Evolutionary conservation across 441 rosid species (phyloP), one percentile per base, ranked within the genome.

Genomic region (Erysimum cheiri): DNA sequence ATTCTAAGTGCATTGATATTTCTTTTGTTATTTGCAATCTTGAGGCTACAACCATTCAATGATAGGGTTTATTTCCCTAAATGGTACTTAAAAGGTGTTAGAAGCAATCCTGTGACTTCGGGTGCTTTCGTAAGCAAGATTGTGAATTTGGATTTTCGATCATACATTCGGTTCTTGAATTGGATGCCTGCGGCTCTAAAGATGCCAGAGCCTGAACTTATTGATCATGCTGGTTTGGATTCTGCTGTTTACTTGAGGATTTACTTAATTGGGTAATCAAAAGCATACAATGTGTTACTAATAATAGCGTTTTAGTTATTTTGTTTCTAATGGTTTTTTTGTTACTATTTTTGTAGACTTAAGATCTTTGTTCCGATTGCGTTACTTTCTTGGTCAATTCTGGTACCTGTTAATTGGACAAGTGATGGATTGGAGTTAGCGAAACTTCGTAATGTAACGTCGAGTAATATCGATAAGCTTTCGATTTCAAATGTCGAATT

Each of bases 361-460:
- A 96, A 96, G 83, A 89, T 96, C 43, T 96, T 96, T 79, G 87
- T 89, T 28, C 99, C 99, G 0, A 80, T 96, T 14, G 82, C 96
- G 5, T 60, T 87, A 46, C 81, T 96, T 67, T 93, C 97, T 0
- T 96, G 96, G 97, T 73, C 90, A 0, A 68, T 91, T 63, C 67
- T 93, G 71, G 92, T 96, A 19, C 99, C 99, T 2, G 92, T 96
- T 32, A 93, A 96, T 82, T 87, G 71, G 72, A 89, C 96, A 13
- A 88, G 86, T 46, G 44, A 53, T 60, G 82, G 87, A 35, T 52
- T 91, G 40, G 79, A 78, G 54, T 1, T 59, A 44, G 86, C 72
- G 3, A 68, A 75, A 60, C 40, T 73, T 32, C 56, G 69, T 12
- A 87, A 87, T 58, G 91, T 96, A 28, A 96, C 97, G 60, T 78